Evolutionary conservation across 2,329 filamentous ascomycete genomes (phyloP), one percentile per base, ranked within the genome.

Genomic region (Calonectria pteridis): DNA sequence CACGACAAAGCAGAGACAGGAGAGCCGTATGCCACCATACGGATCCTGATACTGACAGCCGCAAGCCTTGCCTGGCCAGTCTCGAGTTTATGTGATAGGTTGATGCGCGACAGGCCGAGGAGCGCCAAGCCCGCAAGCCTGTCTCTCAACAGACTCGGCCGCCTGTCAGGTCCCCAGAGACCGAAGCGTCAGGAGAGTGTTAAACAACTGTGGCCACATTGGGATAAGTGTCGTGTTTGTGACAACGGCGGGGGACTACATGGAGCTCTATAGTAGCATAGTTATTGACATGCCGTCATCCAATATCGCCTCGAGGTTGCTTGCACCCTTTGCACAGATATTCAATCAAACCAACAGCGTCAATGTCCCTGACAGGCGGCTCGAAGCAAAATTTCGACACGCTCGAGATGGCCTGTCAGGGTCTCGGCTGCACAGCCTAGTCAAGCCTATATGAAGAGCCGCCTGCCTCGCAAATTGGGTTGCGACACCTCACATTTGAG

Each of bases 91-190:
- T 69, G 69, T 40, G 64, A 68, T 31, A 58, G 29, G 31, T 37
- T 23, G 26, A 67, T 53, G 64, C 11, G 46, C 31, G 53, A 68
- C 58, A 33, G n/a, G 58, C 69, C 64, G 72, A 10, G 70, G 77
- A 76, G 69, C 46, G 74, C 68, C 71, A 73, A 77, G 76, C 71
- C 75, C 28, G 67, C 35, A 77, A 74, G 69, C 55, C 59, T 43
- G 46, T 46, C 40, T 26, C 69, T 63, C 73, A 62, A 64, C 40
- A 26, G 28, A 63, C 67, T 58, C 65, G 76, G 76, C 66, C 67
- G 49, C 70, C 65, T 18, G 67, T 33, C 31, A 67, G 43, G 28
- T 55, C 23, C 37, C 46, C 66, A 66, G 62, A 43, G 29, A 62
- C 23, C 26, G 23, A 31, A 40, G 63, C 67, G 74, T 72, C 74